These are phyloP conservation scores for Penicillium paradoxum DNA, from an alignment of 495 filamentous ascomycete species.

Conservation along the genomic window DNA sequence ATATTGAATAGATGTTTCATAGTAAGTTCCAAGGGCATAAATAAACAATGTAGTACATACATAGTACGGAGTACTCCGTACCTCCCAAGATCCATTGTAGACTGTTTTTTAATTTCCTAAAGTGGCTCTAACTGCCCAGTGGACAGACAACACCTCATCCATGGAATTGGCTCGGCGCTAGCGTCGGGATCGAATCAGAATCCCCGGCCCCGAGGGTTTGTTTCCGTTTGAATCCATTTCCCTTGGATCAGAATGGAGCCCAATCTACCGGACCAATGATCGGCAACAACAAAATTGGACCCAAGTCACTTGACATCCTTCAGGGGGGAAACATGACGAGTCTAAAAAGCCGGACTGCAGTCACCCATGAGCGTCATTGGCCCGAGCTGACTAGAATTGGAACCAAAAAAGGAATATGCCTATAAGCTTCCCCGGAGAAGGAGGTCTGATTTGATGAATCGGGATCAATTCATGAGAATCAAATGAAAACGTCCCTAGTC, in stretches of 20 bases:
- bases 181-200: not conserved
- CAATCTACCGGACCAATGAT: conserved; percentile 6
- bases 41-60: not conserved
- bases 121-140: not conserved
- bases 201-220: not conserved
- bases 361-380: not conserved
- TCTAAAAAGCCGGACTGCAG: conserved; percentile 6
- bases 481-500: not conserved
- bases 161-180: conserved; percentile 2
- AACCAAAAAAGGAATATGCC: no score
- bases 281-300: not conserved
- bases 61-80: no score
- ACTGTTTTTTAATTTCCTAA: conserved; percentile 6
- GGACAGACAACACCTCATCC: not conserved
- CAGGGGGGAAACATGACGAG: conserved; percentile 6
- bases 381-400: not conserved
- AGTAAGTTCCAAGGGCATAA: conserved; percentile 18
- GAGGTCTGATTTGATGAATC: no score
- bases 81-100: no score
- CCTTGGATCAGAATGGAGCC: conserved; percentile 4
- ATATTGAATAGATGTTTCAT: not conserved
- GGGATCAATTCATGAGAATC: no score
- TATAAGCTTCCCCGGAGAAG: not conserved
- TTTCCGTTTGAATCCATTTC: conserved; percentile 1
- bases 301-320: conserved; percentile 9